Evolutionary conservation across 441 rosid genomes (phyloP).

Genomic region (Melastoma candidum): DNA sequence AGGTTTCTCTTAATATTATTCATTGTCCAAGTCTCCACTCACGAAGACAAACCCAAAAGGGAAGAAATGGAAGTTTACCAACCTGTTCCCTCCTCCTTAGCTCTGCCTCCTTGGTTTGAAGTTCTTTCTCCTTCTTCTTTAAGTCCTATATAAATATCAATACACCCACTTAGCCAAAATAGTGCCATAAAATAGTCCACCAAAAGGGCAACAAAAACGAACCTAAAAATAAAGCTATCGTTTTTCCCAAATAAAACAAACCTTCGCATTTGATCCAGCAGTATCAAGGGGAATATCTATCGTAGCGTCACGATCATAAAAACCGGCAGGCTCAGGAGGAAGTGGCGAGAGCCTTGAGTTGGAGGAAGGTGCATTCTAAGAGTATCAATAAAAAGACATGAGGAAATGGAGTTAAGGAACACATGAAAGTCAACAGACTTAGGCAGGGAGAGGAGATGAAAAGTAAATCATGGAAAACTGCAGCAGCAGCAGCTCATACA

Average conservation of each 20-base stretch:
- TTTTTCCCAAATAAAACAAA: constrained; percentile 18
- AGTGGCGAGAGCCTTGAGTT: constrained; percentile 77
- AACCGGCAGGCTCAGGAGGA: constrained; percentile 81
- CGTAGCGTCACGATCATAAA: constrained; percentile 57
- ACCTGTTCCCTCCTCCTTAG: constrained; percentile 74
- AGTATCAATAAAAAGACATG: background rate
- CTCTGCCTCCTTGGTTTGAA: constrained; percentile 82
- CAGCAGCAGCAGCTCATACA: no score
- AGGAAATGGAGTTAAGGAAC: constrained; percentile 1
- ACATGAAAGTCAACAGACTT: constrained; percentile 1
- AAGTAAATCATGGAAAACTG: no score
- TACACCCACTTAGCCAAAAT: no score
- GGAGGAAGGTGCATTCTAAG: constrained; percentile 46
- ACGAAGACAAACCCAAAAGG: background rate
- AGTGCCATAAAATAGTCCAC: constrained; percentile 14
- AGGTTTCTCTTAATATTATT: no score
- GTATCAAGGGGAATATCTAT: constrained; percentile 81
- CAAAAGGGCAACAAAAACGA: background rate
- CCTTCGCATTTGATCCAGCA: constrained; percentile 27
- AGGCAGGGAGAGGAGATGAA: no score
- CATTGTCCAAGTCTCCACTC: no score
- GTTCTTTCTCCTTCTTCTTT: constrained; percentile 81
- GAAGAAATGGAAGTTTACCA: background rate
- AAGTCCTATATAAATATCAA: constrained; percentile 37
- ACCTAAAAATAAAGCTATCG: background rate